Evolutionary conservation across 78 protist species (phyloP).

Genomic region (slime mould (Dictyostelium discoideum)): DNA sequence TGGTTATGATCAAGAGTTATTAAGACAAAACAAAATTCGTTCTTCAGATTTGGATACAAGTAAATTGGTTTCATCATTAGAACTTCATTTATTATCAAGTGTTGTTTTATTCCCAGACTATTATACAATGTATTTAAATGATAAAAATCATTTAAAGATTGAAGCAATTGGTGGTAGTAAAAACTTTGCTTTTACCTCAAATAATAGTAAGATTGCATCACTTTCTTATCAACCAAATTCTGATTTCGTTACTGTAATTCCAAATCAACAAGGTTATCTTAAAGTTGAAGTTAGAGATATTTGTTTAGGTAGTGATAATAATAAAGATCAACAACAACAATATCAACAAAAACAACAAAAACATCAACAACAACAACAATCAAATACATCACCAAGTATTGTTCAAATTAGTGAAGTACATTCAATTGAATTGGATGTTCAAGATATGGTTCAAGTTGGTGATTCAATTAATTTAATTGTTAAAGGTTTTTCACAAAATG

Average conservation of each 20-base stretch:
- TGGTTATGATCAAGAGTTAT: constrained; percentile 33
- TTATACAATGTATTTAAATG: constrained; percentile 10
- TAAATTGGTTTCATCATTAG: not conserved
- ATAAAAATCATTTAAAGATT: constrained; percentile 31
- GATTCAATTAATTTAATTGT: constrained; percentile 5
- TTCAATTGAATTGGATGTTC: not conserved
- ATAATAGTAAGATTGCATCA: constrained; percentile 38
- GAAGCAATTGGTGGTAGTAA: constrained; percentile 73
- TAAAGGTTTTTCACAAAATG: constrained; percentile 12
- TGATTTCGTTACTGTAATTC: not conserved
- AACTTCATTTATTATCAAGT: constrained; percentile 34
- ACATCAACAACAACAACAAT: not conserved
- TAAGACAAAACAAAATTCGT: not conserved
- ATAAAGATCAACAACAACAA: not conserved
- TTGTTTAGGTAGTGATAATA: constrained; percentile 30
- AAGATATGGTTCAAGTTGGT: constrained; percentile 63
- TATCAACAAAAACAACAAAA: not conserved
- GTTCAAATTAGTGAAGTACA: constrained; percentile 34
- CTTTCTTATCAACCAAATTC: not conserved
- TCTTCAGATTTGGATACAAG: not conserved
- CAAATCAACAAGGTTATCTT: constrained; percentile 40
- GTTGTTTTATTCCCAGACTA: constrained; percentile 22
- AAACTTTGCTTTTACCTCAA: constrained; percentile 26
- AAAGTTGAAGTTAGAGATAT: constrained; percentile 35
- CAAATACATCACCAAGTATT: not conserved